A percentile compares a stretch with the other conserved stretches of the same genome.
Evolutionary conservation across 139 green algal species (phyloP).

Genomic region (Astrephomene gubernaculifera): DNA sequence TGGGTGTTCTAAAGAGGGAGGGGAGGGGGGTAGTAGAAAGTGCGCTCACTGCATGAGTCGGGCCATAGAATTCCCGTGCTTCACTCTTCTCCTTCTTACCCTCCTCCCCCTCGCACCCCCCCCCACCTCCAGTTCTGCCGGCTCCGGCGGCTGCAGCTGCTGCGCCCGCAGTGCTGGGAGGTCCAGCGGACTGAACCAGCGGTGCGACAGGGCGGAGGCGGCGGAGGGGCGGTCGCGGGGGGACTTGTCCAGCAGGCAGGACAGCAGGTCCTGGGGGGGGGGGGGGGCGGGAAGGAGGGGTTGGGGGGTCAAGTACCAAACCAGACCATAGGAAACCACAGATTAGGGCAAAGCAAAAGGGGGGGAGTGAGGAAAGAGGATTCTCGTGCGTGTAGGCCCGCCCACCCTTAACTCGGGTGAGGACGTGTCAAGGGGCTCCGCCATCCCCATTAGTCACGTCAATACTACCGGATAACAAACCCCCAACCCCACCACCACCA

Average conservation of each 20-base stretch:
- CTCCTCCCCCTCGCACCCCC: background rate
- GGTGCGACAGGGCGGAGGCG: conserved; percentile 10
- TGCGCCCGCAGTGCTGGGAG: background rate
- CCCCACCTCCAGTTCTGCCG: conserved; percentile 24
- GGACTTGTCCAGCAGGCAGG: conserved; percentile 40
- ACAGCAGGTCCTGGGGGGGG: conserved; percentile 29
- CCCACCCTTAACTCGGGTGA: background rate
- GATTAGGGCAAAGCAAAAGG: background rate
- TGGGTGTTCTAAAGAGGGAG: too few relatives aligned
- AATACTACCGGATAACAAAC: background rate
- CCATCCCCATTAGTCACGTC: background rate
- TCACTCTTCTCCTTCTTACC: background rate
- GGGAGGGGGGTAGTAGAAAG: too few relatives aligned
- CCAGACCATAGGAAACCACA: too few relatives aligned
- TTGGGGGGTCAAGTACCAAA: too few relatives aligned
- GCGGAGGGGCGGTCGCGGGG: conserved; percentile 40
- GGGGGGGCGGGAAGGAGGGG: background rate
- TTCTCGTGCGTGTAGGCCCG: background rate
- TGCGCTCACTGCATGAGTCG: too few relatives aligned
- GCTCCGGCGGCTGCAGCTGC: conserved; percentile 4
- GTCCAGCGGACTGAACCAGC: conserved; percentile 14
- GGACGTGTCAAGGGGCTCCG: background rate
- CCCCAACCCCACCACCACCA: background rate
- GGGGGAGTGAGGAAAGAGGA: background rate
- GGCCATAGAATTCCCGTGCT: too few relatives aligned